A percentile compares a stretch with the other conserved stretches of the same genome.
These are phyloP conservation scores for Aspergillus sp. DNA, from an alignment of 2,329 filamentous ascomycete genomes.

Conservation along the genomic window DNA sequence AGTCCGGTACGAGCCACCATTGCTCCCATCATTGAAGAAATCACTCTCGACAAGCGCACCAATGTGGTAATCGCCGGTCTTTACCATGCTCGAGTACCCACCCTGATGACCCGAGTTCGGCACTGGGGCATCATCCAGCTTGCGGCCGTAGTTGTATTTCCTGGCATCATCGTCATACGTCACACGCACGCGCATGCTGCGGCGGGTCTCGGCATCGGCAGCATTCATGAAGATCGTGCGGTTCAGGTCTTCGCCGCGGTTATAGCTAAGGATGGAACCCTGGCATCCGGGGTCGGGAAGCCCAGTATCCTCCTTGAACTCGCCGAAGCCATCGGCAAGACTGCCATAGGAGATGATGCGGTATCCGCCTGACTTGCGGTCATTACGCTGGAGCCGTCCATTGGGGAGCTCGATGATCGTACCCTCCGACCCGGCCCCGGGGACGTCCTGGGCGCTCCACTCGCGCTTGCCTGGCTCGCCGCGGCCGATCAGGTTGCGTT, in stretches of 20 bases:
- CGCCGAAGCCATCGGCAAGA: neutral
- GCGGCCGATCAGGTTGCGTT: constrained; percentile 6
- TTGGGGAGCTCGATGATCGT: neutral
- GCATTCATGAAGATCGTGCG: constrained; percentile 11
- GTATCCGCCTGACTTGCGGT: neutral
- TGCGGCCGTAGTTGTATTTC: constrained; percentile 7
- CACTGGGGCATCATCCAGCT: constrained; percentile 6
- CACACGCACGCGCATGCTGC: constrained; percentile 7
- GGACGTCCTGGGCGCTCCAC: constrained; percentile 2
- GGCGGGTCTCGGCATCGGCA: neutral
- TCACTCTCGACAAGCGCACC: constrained; percentile 7
- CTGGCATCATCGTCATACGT: constrained; percentile 5
- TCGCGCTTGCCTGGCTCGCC: constrained; percentile 6
- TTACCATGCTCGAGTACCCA: neutral
- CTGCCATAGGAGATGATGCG: neutral
- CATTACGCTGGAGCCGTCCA: neutral
- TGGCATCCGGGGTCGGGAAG: constrained; percentile 9
- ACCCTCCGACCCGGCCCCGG: neutral
- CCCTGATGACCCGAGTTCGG: neutral
- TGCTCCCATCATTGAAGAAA: constrained; percentile 7
- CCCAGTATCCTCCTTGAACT: neutral
- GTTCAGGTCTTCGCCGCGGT: neutral
- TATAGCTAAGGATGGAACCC: constrained; percentile 7
- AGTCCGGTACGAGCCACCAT: neutral
- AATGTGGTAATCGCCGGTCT: neutral